phyloP scores from a whole-genome alignment of 768 basidiomycete species.

The Rhodotorula taiwanensis region DNA sequence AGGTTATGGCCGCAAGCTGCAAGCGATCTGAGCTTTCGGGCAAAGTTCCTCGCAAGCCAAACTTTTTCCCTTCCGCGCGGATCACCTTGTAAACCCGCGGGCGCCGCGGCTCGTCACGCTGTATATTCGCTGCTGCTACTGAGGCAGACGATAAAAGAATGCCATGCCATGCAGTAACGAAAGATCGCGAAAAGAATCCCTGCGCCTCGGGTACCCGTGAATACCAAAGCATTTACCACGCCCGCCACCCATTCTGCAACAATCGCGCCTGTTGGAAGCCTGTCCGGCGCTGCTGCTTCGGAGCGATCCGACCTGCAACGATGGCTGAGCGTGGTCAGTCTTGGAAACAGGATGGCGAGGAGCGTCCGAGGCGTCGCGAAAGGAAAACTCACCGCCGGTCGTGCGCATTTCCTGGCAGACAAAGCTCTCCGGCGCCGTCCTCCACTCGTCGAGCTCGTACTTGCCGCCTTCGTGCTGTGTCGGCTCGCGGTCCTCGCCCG shows the following conservation, averaged over 20 bases:
- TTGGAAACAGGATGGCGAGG: too few relatives aligned
- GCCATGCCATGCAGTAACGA: too few relatives aligned
- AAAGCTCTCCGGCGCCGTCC: slow-evolving; percentile 91
- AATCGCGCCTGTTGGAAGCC: slow-evolving; percentile 52
- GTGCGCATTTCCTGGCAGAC: slow-evolving; percentile 80
- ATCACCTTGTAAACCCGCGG: too few relatives aligned
- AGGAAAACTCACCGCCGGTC: slow-evolving; percentile 43
- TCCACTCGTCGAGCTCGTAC: slow-evolving; percentile 90
- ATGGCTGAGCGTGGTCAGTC: neutral
- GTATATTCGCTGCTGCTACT: too few relatives aligned
- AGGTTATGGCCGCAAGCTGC: too few relatives aligned
- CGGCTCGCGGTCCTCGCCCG: slow-evolving; percentile 57
- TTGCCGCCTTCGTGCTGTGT: slow-evolving; percentile 50
- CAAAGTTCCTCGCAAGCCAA: too few relatives aligned
- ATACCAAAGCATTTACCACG: slow-evolving; percentile 3
- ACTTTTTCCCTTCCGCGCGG: too few relatives aligned
- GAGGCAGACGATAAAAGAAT: too few relatives aligned
- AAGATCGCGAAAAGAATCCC: too few relatives aligned
- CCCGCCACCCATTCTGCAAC: slow-evolving; percentile 35
- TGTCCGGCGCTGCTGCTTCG: slow-evolving; percentile 77
- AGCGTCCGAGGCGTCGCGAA: neutral
- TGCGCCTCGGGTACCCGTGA: too few relatives aligned
- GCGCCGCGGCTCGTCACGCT: too few relatives aligned
- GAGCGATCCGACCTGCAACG: slow-evolving; percentile 62
- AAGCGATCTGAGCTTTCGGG: too few relatives aligned